Conservation (phyloP, 2,329 filamentous ascomycete species). For the Aspergillus sclerotialis region DNA sequence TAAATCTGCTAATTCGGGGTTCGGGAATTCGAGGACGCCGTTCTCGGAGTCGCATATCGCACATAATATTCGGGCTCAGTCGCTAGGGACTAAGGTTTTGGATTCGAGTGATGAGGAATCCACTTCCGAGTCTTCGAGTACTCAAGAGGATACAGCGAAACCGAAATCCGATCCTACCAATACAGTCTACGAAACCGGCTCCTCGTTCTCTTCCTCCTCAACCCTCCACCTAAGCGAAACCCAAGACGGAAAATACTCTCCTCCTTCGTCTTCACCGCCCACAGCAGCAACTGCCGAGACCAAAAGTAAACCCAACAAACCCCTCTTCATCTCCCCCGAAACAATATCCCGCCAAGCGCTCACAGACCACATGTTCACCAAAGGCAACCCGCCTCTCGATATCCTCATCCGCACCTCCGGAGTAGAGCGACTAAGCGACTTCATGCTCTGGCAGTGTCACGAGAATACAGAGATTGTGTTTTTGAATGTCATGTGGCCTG, state of each 20-base stretch:
- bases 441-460: conserved; percentile 98
- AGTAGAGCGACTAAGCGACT: conserved; percentile 87
- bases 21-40: conserved; percentile 46
- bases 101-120: conserved; percentile 43
- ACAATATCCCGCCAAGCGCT: conserved; percentile 77
- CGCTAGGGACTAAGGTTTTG: conserved; percentile 31
- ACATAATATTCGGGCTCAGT: conserved; percentile 69
- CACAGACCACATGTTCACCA: conserved; percentile 80
- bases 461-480: conserved; percentile 90
- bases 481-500: conserved; percentile 85
- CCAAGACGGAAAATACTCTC: conserved; percentile 25
- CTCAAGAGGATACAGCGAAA: conserved; percentile 37
- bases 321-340: conserved; percentile 66
- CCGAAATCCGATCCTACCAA: conserved; percentile 13
- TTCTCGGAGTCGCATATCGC: conserved; percentile 86
- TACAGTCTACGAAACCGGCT: conserved; percentile 25
- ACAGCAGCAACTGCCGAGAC: conserved; percentile 22
- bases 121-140: conserved; percentile 31
- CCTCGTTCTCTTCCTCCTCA: conserved; percentile 41
- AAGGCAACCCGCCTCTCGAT: conserved; percentile 77
- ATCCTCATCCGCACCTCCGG: conserved; percentile 88
- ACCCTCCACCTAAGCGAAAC: conserved; percentile 37
- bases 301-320: too few relatives aligned
- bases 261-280: conserved; percentile 22
- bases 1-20: conserved; percentile 32